A percentile compares a stretch with the other conserved stretches of the same genome.
phyloP scores from a whole-genome alignment of 2,329 filamentous ascomycete genomes.

The Amphichorda felina region DNA sequence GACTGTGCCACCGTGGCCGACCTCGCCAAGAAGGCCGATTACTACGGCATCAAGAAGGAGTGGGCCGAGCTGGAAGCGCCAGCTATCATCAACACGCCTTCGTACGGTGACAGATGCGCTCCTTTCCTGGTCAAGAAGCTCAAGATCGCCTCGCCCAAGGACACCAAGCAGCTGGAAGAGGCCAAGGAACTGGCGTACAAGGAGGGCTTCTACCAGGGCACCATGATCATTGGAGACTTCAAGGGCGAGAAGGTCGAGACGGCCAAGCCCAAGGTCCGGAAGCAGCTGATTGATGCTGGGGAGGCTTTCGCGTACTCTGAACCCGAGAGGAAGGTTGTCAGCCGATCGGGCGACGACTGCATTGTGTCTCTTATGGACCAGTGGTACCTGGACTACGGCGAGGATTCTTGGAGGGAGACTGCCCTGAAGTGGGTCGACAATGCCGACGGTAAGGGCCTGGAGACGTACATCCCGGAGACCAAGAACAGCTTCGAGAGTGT shows the following conservation, averaged over 20 bases:
- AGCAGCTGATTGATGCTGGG: conserved; percentile 62
- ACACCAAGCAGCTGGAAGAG: conserved; percentile 75
- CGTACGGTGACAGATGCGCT: conserved; percentile 76
- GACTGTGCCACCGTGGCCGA: conserved; percentile 86
- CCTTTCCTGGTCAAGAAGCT: conserved; percentile 77
- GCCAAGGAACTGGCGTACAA: conserved; percentile 97
- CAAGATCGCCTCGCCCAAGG: conserved; percentile 96
- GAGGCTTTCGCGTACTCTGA: conserved; percentile 89
- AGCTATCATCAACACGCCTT: conserved; percentile 81
- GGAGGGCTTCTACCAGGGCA: conserved; percentile 93
- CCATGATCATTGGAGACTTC: conserved; percentile 78
- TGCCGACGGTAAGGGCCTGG: conserved; percentile 53
- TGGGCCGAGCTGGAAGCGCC: conserved; percentile 88
- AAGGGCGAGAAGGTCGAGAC: conserved; percentile 77
- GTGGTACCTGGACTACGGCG: conserved; percentile 97
- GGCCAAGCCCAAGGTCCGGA: conserved; percentile 75
- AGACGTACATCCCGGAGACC: conserved; percentile 70
- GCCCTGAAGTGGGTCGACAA: conserved; percentile 63
- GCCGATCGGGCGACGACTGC: conserved; percentile 82
- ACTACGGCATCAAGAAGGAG: conserved; percentile 91
- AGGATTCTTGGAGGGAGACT: conserved; percentile 71
- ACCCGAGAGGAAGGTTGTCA: conserved; percentile 81
- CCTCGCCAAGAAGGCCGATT: conserved; percentile 87
- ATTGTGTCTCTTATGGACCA: conserved; percentile 90
- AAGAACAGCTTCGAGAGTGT: conserved; percentile 75